Evolutionary conservation across 2,329 filamentous ascomycete genomes (phyloP), one percentile per base, ranked within the genome.

Genomic region (Chalaropsis ovoidea): DNA sequence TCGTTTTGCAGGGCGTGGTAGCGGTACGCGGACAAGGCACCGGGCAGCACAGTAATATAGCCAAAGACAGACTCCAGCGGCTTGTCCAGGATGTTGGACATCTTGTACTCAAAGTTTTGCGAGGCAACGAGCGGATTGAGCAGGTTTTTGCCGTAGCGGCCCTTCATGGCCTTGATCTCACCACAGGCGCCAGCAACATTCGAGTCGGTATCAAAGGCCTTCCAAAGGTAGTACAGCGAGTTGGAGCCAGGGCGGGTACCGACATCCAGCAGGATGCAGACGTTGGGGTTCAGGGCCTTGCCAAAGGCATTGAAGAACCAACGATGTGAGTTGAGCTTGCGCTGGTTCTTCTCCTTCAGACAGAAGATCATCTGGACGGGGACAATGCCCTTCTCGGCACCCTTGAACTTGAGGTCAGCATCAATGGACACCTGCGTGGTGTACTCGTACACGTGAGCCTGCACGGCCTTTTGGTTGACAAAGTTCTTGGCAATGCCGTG

Each of bases 271-370:
- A 99, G 77, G 74, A 99, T 96, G 75, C 94, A 99, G 42, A 99
- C 89, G 70, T 99, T 99, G 0, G 94, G 94, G 70, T 93, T 95
- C 27, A 99, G 80, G 0, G 93, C 88, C 69, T 87, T 86, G 39
- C 94, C 95, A 73, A 99, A 96, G 0, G 94, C 94, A 73, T 99
- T 99, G 80, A 99, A 99, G 78, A 96, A 97, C 94, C 94, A 99
- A 66, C 94, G 86, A 76, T 99, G 94, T 0, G 92, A 96, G 79
- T 99, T 99, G 71, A 99, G 83, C 78, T 99, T 99, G 77, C 96
- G 95, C 73, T 88, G 84, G 74, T 99, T 99, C 78, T 94, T 92
- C 75, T 99, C 94, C 77, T 99, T 99, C 68, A 99, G 79, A 72
- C 95, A 99, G 76, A 99, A 99, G 71, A 99, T 93, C 80, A 99